These are phyloP conservation scores for Pythium chondricola DNA, from an alignment of 352 stramenopile species.

Conservation along the genomic window DNA sequence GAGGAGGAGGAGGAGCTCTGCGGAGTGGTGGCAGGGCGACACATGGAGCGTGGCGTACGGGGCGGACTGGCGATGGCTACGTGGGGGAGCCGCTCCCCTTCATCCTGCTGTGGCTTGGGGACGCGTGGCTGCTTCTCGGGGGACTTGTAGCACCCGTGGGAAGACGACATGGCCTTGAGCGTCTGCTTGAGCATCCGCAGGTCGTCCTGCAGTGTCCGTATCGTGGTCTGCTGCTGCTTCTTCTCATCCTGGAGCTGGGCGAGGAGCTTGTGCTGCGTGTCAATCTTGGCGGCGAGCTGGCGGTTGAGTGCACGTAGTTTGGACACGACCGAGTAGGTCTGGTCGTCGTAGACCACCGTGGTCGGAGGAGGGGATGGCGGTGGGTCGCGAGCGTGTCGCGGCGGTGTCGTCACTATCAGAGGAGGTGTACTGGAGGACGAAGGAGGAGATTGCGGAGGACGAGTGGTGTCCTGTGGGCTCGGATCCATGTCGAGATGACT, in stretches of 20 bases:
- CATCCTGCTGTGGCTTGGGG: not conserved
- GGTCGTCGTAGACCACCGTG: slow-evolving; percentile 41
- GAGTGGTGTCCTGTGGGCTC: too few relatives aligned
- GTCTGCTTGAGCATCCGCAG: slow-evolving; percentile 44
- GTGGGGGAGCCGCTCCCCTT: not conserved
- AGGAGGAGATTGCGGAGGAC: too few relatives aligned
- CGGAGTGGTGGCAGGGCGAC: not conserved
- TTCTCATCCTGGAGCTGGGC: slow-evolving; percentile 41
- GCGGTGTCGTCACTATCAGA: too few relatives aligned
- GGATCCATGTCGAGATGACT: too few relatives aligned
- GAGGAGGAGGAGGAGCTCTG: not conserved
- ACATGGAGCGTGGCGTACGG: not conserved
- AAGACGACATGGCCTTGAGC: slow-evolving; percentile 9
- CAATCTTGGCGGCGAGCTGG: slow-evolving; percentile 31
- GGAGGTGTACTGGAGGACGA: too few relatives aligned
- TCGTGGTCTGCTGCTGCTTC: slow-evolving; percentile 29
- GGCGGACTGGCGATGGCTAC: not conserved
- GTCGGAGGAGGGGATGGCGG: not conserved
- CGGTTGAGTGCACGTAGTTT: slow-evolving; percentile 46
- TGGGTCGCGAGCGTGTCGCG: too few relatives aligned
- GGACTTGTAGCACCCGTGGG: too few relatives aligned
- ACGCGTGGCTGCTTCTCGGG: too few relatives aligned
- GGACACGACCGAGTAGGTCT: slow-evolving; percentile 47
- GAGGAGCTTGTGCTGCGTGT: slow-evolving; percentile 48
- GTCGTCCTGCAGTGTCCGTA: slow-evolving; percentile 39